Evolutionary conservation across 495 filamentous ascomycete species (phyloP).

Genomic region (Annulohypoxylon bovei): DNA sequence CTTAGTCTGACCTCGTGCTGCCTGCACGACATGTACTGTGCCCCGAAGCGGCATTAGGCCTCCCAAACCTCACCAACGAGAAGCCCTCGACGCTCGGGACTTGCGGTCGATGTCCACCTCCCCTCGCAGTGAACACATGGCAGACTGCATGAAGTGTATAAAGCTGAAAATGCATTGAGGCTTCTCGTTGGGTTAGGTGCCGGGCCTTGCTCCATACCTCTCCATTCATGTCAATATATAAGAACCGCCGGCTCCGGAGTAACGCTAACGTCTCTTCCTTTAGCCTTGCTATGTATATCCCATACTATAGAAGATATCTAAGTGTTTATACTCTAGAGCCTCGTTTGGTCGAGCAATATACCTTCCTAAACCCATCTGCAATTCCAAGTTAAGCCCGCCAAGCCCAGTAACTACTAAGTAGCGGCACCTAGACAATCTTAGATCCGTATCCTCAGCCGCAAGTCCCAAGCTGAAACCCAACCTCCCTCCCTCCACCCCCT

Average conservation of each 20-base stretch:
- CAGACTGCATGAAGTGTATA: slow-evolving; percentile 15
- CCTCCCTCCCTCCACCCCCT: background rate
- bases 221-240: background rate
- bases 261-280: background rate
- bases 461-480: background rate
- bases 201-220: background rate
- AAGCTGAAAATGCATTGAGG: slow-evolving; percentile 4
- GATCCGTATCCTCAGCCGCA: background rate
- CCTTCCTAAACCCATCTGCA: background rate
- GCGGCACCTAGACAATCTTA: background rate
- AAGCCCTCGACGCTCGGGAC: background rate
- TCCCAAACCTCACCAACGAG: background rate
- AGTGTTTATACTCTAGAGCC: background rate
- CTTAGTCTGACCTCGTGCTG: background rate
- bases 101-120: background rate
- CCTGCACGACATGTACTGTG: slow-evolving; percentile 9
- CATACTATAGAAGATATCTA: background rate
- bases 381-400: background rate
- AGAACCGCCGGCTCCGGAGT: background rate
- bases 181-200: slow-evolving; percentile 2
- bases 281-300: background rate
- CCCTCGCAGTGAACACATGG: slow-evolving; percentile 7
- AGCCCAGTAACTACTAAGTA: background rate
- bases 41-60: slow-evolving; percentile 3
- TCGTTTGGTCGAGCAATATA: background rate